These are phyloP conservation scores for Ceratocystis destructans DNA, from an alignment of 2,329 filamentous ascomycete species.

Conservation along the genomic window DNA sequence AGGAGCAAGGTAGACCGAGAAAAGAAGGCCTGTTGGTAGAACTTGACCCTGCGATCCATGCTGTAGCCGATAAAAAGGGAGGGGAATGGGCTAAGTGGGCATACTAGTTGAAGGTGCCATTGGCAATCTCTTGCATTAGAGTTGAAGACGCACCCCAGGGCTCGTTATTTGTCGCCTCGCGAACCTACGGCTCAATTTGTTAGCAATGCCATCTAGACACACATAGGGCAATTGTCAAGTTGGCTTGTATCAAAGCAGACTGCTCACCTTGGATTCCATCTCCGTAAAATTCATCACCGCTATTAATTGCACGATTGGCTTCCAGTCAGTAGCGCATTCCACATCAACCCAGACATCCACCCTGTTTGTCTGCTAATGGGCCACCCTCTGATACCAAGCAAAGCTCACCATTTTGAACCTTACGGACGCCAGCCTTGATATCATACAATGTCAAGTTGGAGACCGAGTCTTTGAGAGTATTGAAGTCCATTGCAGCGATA, in stretches of 20 bases:
- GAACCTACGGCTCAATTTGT: conserved; percentile 44
- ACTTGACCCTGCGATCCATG: not conserved
- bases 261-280: conserved; percentile 58
- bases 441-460: conserved; percentile 90
- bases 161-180: conserved; percentile 98
- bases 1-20: not conserved
- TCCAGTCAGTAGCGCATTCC: conserved; percentile 23
- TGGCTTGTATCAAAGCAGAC: not conserved
- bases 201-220: not conserved
- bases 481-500: conserved; percentile 59
- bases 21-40: not conserved
- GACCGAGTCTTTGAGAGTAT: conserved; percentile 71
- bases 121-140: conserved; percentile 95
- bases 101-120: conserved; percentile 95
- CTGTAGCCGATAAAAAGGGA: not conserved
- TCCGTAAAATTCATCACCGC: conserved; percentile 98
- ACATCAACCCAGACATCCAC: no score
- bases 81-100: conserved; percentile 24
- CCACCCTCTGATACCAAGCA: not conserved
- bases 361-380: not conserved
- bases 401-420: conserved; percentile 82
- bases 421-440: conserved; percentile 84
- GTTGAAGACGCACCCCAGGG: conserved; percentile 82
- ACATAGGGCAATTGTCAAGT: not conserved
- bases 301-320: conserved; percentile 27